Evolutionary conservation across 352 stramenopile genomes (phyloP).

Genomic region (Salisapilia sapeloensis): DNA sequence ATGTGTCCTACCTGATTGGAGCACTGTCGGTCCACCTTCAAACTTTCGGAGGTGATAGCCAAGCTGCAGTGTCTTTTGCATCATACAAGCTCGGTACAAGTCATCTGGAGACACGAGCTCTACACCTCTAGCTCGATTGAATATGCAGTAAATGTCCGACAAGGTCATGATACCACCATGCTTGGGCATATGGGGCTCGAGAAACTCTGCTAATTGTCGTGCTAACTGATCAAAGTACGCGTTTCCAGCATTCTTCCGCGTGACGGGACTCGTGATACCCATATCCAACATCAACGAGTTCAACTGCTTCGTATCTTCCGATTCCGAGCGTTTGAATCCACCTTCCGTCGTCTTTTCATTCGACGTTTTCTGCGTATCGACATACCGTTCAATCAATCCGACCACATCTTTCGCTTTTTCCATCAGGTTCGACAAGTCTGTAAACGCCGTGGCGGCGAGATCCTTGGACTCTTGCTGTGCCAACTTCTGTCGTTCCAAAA

Average conservation of each 20-base stretch:
- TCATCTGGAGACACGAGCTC: conserved; percentile 96
- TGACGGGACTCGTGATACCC: conserved; percentile 87
- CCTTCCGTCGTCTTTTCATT: conserved; percentile 7
- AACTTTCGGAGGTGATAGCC: conserved; percentile 90
- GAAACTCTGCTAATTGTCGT: conserved; percentile 80
- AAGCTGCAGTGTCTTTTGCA: conserved; percentile 76
- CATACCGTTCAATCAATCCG: conserved; percentile 82
- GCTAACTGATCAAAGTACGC: conserved; percentile 86
- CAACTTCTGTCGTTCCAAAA: conserved; percentile 61
- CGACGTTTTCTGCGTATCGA: conserved; percentile 52
- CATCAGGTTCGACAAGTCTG: conserved; percentile 83
- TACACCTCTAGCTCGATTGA: conserved; percentile 94
- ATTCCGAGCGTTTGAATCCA: conserved; percentile 4
- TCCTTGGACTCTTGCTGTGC: conserved; percentile 68
- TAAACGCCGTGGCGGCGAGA: conserved; percentile 69
- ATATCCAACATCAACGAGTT: conserved; percentile 84
- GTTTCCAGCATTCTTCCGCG: conserved; percentile 73
- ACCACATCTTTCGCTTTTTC: conserved; percentile 81
- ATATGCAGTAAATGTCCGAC: conserved; percentile 98
- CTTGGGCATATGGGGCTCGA: conserved; percentile 59
- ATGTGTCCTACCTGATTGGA: conserved; percentile 77
- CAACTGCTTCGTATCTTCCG: conserved; percentile 62
- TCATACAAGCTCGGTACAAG: conserved; percentile 80
- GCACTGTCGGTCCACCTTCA: conserved; percentile 83
- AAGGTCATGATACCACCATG: conserved; percentile 95